Evolutionary conservation across 352 stramenopile species (phyloP).

Genomic region (Globisporangium uncinulatum): DNA sequence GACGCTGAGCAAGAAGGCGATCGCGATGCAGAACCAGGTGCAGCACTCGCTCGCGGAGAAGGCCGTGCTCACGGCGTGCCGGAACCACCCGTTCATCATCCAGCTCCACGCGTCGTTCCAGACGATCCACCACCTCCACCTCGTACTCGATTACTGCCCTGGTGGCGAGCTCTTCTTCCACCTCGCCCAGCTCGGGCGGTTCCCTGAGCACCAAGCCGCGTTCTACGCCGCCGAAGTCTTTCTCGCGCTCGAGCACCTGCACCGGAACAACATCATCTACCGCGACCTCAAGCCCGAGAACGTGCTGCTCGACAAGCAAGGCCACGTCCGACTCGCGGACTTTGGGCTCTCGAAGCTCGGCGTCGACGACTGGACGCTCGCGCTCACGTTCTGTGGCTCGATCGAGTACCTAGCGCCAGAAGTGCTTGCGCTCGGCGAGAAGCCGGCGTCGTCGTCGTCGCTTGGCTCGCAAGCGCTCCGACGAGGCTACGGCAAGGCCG

Average conservation of each 20-base stretch:
- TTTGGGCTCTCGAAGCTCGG: slow-evolving; percentile 86
- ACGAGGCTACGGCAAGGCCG: slow-evolving; percentile 79
- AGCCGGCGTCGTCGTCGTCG: not conserved
- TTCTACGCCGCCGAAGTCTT: slow-evolving; percentile 90
- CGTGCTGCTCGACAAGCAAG: slow-evolving; percentile 82
- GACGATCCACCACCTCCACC: slow-evolving; percentile 68
- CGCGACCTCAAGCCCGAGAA: slow-evolving; percentile 91
- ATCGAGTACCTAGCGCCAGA: slow-evolving; percentile 86
- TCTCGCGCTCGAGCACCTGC: slow-evolving; percentile 71
- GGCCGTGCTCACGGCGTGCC: slow-evolving; percentile 82
- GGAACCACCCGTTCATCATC: slow-evolving; percentile 90
- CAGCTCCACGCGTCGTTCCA: slow-evolving; percentile 87
- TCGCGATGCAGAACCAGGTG: slow-evolving; percentile 77
- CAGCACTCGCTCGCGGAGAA: slow-evolving; percentile 84
- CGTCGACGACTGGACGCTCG: slow-evolving; percentile 53
- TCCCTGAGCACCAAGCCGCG: slow-evolving; percentile 63
- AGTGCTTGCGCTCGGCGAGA: slow-evolving; percentile 51
- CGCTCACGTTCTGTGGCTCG: slow-evolving; percentile 82
- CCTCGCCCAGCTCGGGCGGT: slow-evolving; percentile 63
- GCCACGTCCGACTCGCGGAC: slow-evolving; percentile 85
- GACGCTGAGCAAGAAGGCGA: slow-evolving; percentile 74
- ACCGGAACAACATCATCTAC: slow-evolving; percentile 76
- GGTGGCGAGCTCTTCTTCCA: slow-evolving; percentile 85
- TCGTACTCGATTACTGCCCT: slow-evolving; percentile 75
- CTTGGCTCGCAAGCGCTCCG: slow-evolving; percentile 1